These are phyloP conservation scores for Delonix regia DNA, from an alignment of 306 rosid genomes.

Conservation along the genomic window DNA sequence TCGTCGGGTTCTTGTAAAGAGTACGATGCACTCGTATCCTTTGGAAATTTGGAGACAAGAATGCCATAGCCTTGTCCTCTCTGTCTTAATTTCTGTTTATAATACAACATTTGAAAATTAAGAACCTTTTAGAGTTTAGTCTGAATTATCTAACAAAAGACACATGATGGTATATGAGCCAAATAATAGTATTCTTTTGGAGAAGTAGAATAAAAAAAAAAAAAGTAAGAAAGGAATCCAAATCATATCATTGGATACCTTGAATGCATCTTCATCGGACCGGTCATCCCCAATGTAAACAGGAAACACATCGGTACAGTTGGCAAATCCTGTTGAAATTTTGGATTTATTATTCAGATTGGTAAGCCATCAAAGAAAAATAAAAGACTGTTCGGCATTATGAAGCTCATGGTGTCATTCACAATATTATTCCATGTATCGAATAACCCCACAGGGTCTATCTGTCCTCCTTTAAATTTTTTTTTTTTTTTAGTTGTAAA, in stretches of 20 bases:
- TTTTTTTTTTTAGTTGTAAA: not conserved
- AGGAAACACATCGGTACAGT: slow-evolving; percentile 74
- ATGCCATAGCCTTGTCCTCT: slow-evolving; percentile 95
- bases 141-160: too few species aligned
- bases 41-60: slow-evolving; percentile 83
- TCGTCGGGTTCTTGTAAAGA: slow-evolving; percentile 80
- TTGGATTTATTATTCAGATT: slow-evolving; percentile 20
- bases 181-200: too few species aligned
- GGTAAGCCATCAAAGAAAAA: slow-evolving; percentile 10
- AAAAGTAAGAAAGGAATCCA: not conserved
- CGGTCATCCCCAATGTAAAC: slow-evolving; percentile 90
- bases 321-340: slow-evolving; percentile 63
- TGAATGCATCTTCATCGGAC: slow-evolving; percentile 90
- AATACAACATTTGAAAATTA: not conserved
- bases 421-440: not conserved
- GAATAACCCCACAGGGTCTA: not conserved
- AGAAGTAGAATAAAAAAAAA: not conserved
- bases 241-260: slow-evolving; percentile 59
- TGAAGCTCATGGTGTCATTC: not conserved
- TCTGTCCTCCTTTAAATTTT: slow-evolving; percentile 2
- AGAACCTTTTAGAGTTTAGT: not conserved
- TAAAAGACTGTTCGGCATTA: not conserved
- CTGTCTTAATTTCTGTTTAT: slow-evolving; percentile 62
- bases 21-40: slow-evolving; percentile 87
- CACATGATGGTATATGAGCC: too few species aligned